phyloP scores from a whole-genome alignment of 805 yeast genomes.

The Candida sakaeoensis region DNA sequence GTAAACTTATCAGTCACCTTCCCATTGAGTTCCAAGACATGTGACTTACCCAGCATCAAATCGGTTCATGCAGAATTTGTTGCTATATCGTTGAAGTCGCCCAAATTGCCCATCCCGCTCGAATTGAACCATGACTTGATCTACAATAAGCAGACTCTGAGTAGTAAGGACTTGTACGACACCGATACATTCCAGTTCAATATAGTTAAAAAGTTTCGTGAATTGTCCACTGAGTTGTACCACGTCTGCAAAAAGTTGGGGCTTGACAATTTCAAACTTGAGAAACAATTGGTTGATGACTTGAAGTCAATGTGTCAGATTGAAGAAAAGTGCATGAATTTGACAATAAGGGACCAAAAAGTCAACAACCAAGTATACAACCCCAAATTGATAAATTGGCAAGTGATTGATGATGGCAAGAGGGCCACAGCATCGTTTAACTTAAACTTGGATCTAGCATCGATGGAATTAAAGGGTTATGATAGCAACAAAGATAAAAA shows the following conservation, averaged over 20 bases:
- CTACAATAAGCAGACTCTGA: conserved; percentile 16
- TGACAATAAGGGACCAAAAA: conserved; percentile 17
- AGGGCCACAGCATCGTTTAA: conserved; percentile 13
- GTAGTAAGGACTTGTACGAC: conserved; percentile 11
- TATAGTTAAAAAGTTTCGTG: conserved; percentile 20
- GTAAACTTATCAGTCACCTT: conserved; percentile 16
- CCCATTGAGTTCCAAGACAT: neutral
- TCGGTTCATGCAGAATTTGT: conserved; percentile 24
- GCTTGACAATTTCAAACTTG: conserved; percentile 23
- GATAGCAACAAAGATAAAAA: conserved; percentile 10
- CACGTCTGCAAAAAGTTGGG: conserved; percentile 20
- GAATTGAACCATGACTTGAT: conserved; percentile 36
- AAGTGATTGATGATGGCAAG: neutral
- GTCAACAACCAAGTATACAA: conserved; percentile 9
- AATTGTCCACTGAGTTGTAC: conserved; percentile 17
- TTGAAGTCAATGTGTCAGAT: conserved; percentile 24
- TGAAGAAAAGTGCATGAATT: conserved; percentile 23
- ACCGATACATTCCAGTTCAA: conserved; percentile 23
- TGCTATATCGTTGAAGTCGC: conserved; percentile 28
- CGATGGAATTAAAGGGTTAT: conserved; percentile 11
- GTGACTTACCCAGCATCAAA: conserved; percentile 15
- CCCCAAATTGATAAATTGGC: conserved; percentile 7
- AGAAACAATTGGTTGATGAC: conserved; percentile 27
- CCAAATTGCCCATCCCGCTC: conserved; percentile 32
- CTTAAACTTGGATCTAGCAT: conserved; percentile 15